These are phyloP conservation scores for Macadamia tetraphylla DNA, from an alignment of 164 flowering plant species.

Conservation along the genomic window DNA sequence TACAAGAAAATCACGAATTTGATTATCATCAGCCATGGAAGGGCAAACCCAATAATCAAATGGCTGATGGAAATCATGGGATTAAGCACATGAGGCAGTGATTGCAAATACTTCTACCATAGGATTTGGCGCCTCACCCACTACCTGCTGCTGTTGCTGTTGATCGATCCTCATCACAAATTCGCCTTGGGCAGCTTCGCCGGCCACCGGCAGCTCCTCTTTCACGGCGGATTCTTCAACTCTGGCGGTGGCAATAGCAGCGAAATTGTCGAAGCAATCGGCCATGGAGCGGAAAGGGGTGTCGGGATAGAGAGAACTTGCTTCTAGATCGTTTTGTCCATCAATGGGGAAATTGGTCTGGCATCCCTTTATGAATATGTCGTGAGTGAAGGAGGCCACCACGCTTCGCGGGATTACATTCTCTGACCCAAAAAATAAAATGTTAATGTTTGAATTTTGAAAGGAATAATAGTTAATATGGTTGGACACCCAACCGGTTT, in stretches of 20 bases:
- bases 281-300: slow-evolving; percentile 22
- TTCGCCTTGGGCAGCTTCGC: background rate
- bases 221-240: background rate
- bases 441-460: too few relatives aligned
- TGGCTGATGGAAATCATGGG: too few relatives aligned
- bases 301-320: slow-evolving; percentile 36
- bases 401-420: slow-evolving; percentile 51
- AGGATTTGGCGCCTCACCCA: background rate
- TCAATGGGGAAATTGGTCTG: slow-evolving; percentile 38
- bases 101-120: background rate
- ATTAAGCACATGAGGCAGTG: background rate
- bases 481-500: too few relatives aligned
- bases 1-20: too few relatives aligned
- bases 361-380: slow-evolving; percentile 56
- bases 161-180: background rate
- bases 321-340: slow-evolving; percentile 25
- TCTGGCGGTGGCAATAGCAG: background rate
- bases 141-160: background rate
- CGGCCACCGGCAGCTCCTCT: background rate
- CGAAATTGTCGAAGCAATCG: slow-evolving; percentile 38
- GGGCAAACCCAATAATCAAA: too few relatives aligned
- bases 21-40: too few relatives aligned
- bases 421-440: slow-evolving; percentile 24
- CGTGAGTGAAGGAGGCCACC: slow-evolving; percentile 55
- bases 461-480: background rate